phyloP scores from a whole-genome alignment of 2,329 filamentous ascomycete genomes.

The Ceratocystis colombiana region DNA sequence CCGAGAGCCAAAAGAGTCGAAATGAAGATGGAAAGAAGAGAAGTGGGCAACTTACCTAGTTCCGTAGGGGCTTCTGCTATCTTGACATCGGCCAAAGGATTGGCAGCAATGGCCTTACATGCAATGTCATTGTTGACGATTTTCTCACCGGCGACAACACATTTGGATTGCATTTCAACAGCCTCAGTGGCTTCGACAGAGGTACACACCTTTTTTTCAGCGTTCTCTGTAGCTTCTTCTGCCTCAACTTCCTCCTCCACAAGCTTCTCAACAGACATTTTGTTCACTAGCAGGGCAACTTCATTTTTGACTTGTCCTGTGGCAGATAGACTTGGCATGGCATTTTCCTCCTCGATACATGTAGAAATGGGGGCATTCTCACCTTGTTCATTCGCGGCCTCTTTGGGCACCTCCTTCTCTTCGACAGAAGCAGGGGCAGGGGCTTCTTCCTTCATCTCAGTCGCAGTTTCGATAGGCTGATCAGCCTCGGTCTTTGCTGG shows the following conservation, averaged over 20 bases:
- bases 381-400: conserved; percentile 15
- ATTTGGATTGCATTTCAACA: neutral
- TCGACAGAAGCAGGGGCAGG: neutral
- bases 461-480: neutral
- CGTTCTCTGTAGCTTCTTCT: conserved; percentile 5
- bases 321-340: conserved; percentile 14
- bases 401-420: neutral
- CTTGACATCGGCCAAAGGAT: conserved; percentile 9
- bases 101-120: neutral
- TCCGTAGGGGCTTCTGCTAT: neutral
- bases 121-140: neutral
- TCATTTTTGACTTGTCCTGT: neutral
- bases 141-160: conserved; percentile 6
- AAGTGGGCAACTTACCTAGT: neutral
- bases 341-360: conserved; percentile 14
- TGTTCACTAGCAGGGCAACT: conserved; percentile 16
- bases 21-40: neutral
- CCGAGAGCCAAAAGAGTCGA: neutral
- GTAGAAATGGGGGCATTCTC: conserved; percentile 14
- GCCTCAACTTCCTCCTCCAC: conserved; percentile 12
- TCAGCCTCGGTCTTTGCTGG: conserved; percentile 5
- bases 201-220: conserved; percentile 3
- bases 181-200: conserved; percentile 11
- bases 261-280: conserved; percentile 12
- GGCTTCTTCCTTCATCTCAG: neutral